Conservation (phyloP, 495 filamentous ascomycete genomes). For the Xylaria grammica region DNA sequence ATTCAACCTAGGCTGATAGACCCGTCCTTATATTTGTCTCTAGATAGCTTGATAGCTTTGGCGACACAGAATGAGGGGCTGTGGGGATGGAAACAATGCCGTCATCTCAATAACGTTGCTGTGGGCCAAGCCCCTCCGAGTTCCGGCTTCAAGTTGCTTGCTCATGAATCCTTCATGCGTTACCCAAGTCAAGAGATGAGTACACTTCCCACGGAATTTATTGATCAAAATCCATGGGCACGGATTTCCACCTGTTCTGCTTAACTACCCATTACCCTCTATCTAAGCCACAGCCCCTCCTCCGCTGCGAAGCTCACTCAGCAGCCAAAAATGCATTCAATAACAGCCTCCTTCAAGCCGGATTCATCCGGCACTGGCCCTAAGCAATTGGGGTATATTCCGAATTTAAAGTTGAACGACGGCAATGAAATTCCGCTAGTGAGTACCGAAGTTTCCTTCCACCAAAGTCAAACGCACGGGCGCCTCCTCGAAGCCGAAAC, state of each 20-base stretch:
- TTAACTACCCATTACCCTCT: no score
- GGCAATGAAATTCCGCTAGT: conserved; percentile 76
- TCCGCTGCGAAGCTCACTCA: not conserved
- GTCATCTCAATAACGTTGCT: conserved; percentile 1
- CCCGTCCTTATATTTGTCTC: no score
- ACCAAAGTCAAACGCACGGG: no score
- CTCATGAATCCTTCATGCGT: no score
- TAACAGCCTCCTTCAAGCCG: conserved; percentile 36
- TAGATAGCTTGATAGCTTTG: no score
- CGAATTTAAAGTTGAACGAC: conserved; percentile 69
- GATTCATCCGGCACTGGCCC: conserved; percentile 32
- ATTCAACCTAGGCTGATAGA: no score
- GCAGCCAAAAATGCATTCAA: conserved; percentile 43
- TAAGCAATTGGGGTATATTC: conserved; percentile 44
- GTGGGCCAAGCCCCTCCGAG: conserved; percentile 5
- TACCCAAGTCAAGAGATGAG: no score
- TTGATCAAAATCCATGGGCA: no score
- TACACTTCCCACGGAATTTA: no score
- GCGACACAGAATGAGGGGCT: not conserved
- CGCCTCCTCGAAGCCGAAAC: not conserved
- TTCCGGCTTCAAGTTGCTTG: not conserved
- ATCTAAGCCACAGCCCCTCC: not conserved
- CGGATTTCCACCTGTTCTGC: not conserved
- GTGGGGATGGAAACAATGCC: conserved; percentile 12
- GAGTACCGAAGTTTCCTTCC: conserved; percentile 30